Evolutionary conservation across 495 filamentous ascomycete species (phyloP), one percentile per base, ranked within the genome.

Genomic region (Glonium stellatum): DNA sequence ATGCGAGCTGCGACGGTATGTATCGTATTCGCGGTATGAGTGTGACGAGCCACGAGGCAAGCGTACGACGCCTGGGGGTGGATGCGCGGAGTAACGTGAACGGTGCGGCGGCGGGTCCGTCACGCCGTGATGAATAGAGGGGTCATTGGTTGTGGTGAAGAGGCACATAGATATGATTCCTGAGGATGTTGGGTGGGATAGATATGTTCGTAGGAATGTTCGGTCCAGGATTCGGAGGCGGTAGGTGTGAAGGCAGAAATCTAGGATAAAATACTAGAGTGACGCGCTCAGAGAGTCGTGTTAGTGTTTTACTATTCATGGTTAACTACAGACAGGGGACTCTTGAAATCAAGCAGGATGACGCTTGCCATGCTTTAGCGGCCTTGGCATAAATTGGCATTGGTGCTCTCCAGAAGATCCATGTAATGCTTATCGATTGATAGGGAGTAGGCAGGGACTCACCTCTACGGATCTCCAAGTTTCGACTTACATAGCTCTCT

Each of bases 21-120:
- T 22, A 22, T 51, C 23, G 48, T 51, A 57, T 27, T 62, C 50
- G 15, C 54, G 58, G 46, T 64, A 44, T 15, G 48, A 51, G 21
- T 31, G 48, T 31, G 21, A 31, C 34, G 58, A 65, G 35, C 50
- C 56, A 35, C 55, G 54, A 5, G 63, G 63, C 8, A 66, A 25
- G 12, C 63, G 63, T 8, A 62, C 63, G 19, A 59, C 56, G 55
- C 59, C 58, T 12, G 63, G 59, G 22, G 54, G 59, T 5, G 59
- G 59, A 46, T 66, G 59, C 5, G 63, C 58, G 34, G 59, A 62
- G 55, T 55, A 66, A 55, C 50, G 54, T 50, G 63, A 66, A 31
- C 18, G 41, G 46, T 66, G 59, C 25, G 37, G 63, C 19, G 63
- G 63, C 5, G 63, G 63, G 59, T 66, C 59, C 36, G 58, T 12